These are phyloP conservation scores for Ostreobium quekettii DNA, from an alignment of 139 green algal genomes.

Conservation along the genomic window DNA sequence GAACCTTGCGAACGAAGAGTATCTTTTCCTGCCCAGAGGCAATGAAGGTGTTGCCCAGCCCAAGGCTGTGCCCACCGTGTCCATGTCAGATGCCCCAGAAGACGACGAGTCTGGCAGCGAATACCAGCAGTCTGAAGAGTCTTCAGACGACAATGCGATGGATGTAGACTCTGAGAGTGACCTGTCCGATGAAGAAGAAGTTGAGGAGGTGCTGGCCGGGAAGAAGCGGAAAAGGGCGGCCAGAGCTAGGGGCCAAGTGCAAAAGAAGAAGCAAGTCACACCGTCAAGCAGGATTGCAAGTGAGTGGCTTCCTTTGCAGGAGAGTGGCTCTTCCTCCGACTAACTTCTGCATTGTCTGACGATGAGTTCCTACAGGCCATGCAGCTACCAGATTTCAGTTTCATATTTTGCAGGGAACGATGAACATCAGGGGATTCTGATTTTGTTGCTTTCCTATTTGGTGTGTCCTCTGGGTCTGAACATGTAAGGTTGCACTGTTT, in stretches of 20 bases:
- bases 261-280: conserved; percentile 10
- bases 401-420: too few relatives aligned
- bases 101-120: background rate
- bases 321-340: too few relatives aligned
- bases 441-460: too few relatives aligned
- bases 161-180: background rate
- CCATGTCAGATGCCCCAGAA: background rate
- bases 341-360: too few relatives aligned
- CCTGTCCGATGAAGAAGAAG: conserved; percentile 20
- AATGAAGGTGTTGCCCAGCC: background rate
- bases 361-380: too few relatives aligned
- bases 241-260: conserved; percentile 17
- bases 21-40: too few relatives aligned
- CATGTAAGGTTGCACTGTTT: too few relatives aligned
- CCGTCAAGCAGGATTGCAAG: too few relatives aligned
- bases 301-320: too few relatives aligned
- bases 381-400: too few relatives aligned
- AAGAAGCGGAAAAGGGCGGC: conserved; percentile 20
- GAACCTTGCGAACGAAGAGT: conserved; percentile 37
- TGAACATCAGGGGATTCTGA: too few relatives aligned
- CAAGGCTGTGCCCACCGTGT: background rate
- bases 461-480: too few relatives aligned
- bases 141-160: conserved; percentile 2
- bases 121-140: conserved; percentile 1
- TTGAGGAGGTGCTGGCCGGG: conserved; percentile 18